These are phyloP conservation scores for Setomelanomma holmii DNA, from an alignment of 2,329 filamentous ascomycete genomes.

Conservation along the genomic window DNA sequence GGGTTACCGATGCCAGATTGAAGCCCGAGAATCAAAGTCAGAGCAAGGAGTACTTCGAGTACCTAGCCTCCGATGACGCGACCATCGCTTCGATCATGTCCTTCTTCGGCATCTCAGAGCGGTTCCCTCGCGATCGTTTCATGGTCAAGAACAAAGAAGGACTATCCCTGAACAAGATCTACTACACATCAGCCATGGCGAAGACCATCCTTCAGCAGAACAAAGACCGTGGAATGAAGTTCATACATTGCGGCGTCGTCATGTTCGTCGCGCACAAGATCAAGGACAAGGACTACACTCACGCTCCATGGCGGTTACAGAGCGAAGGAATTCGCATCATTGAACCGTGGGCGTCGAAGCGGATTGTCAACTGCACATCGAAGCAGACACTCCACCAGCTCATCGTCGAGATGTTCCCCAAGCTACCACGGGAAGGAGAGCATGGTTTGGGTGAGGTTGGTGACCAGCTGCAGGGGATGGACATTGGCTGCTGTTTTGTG, in stretches of 20 bases:
- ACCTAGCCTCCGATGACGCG: constrained; percentile 74
- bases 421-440: constrained; percentile 77
- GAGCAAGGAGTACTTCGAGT: constrained; percentile 92
- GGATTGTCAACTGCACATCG: constrained; percentile 78
- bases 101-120: constrained; percentile 84
- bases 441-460: constrained; percentile 85
- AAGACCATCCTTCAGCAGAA: constrained; percentile 87
- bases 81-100: constrained; percentile 78
- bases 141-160: constrained; percentile 94
- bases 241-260: constrained; percentile 95
- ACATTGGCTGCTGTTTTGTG: constrained; percentile 90
- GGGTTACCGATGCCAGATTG: constrained; percentile 38
- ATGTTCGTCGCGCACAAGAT: constrained; percentile 77
- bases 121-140: constrained; percentile 89
- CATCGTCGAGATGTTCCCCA: constrained; percentile 96
- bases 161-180: constrained; percentile 90
- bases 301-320: constrained; percentile 92
- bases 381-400: constrained; percentile 80
- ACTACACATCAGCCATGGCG: constrained; percentile 88
- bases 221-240: constrained; percentile 89
- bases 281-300: constrained; percentile 95
- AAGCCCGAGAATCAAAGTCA: constrained; percentile 58
- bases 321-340: constrained; percentile 91
- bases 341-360: constrained; percentile 85
- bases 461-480: constrained; percentile 77